These are phyloP conservation scores for Pseudocercospora eumusae DNA, from an alignment of 2,329 filamentous ascomycete genomes.

Conservation along the genomic window DNA sequence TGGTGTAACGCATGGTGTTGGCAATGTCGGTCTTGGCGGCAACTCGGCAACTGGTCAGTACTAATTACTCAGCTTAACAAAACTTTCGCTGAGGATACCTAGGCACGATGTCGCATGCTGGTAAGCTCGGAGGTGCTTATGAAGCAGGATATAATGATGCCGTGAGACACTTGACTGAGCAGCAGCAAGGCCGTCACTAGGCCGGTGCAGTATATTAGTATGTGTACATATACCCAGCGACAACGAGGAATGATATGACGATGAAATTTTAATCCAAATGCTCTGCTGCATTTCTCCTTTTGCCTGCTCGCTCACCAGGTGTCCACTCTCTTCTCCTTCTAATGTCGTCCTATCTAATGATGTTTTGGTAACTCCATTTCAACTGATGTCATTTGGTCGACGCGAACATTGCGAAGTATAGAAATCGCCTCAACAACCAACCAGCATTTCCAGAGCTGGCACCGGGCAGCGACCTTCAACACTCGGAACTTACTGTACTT, in stretches of 20 bases:
- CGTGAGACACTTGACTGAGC: slow-evolving; percentile 6
- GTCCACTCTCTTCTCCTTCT: not conserved
- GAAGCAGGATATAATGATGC: slow-evolving; percentile 18
- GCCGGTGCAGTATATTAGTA: not conserved
- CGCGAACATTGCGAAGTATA: not conserved
- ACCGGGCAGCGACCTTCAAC: not conserved
- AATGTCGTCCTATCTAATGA: not conserved
- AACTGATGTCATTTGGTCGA: not conserved
- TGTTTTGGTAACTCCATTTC: not conserved
- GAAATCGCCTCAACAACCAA: not conserved
- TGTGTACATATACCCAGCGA: not conserved
- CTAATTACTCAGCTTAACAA: not conserved
- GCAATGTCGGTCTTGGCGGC: slow-evolving; percentile 8
- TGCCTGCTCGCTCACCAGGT: not conserved
- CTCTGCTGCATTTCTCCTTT: not conserved
- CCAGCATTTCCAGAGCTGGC: not conserved
- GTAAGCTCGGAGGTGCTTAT: slow-evolving; percentile 14
- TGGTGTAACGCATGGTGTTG: slow-evolving; percentile 15
- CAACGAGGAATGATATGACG: not conserved
- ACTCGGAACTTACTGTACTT: not conserved
- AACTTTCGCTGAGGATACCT: not conserved
- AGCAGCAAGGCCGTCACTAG: slow-evolving; percentile 1
- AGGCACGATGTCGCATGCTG: not conserved
- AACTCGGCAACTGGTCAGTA: slow-evolving; percentile 3
- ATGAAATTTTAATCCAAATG: not conserved